Evolutionary conservation across 257 asterid genomes (phyloP), one percentile per base, ranked within the genome.

Genomic region (Solanum habrochaites): DNA sequence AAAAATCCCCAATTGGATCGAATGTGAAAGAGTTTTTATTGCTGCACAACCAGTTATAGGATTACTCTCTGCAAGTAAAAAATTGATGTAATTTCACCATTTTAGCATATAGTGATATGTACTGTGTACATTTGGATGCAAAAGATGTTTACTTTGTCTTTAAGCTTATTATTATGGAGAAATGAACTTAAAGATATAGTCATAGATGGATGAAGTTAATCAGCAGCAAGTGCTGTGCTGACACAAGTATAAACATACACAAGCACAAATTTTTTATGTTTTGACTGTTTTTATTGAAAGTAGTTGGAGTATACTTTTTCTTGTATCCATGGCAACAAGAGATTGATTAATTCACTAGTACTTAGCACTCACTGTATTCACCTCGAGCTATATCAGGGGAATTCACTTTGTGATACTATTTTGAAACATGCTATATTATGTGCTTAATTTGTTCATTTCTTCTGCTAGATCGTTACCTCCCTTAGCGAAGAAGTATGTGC

Each of bases 401-500:
- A 39, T 29, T 27, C 64, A 67, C 25, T 73, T 23, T 47, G 29
- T 80, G 42, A 47, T 80, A 16, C 10, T 47, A 80, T 27, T 45
- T 80, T 27, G 84, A 29, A 39, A 29, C 31, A 21, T 67, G 83
- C 23, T 66, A 18, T 18, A 40, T 75, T 29, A 32, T 35, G 67
- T 18, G 20, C 74, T 88, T 71, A 58, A 87, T 87, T 87, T 58
- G 42, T 45, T 62, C 56, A 52, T 85, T 83, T 42, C 77, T 62
- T 85, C 23, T 83, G 80, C 39, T 83, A 97, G 98, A 92, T 97
- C 98, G 16, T 88, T 97, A 96, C 97, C 98, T 84, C 98, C 99
- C 83, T 85, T 97, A 91, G 98, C 98, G 16, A 97, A 97, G 96
- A 97, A 94, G 90, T 97, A 97, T 85, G 98, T 95, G 84, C 89